These are phyloP conservation scores for Beauveria rudraprayagi DNA, from an alignment of 2,329 filamentous ascomycete genomes.

Conservation along the genomic window DNA sequence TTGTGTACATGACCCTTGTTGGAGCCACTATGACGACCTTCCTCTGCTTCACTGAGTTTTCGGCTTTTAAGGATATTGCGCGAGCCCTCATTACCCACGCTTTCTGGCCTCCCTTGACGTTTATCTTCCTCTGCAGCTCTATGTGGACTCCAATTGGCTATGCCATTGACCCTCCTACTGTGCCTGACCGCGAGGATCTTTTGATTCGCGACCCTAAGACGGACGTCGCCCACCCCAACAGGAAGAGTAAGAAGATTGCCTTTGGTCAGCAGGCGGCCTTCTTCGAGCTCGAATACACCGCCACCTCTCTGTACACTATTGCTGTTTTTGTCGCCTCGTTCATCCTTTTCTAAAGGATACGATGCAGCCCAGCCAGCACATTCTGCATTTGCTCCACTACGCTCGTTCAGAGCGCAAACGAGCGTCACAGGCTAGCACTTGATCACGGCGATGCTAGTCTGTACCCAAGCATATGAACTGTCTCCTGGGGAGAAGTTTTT, in stretches of 20 bases:
- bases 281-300: constrained; percentile 48
- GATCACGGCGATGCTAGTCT: neutral
- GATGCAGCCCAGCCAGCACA: no score
- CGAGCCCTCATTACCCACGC: constrained; percentile 50
- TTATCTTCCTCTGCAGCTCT: constrained; percentile 45
- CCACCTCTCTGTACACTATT: constrained; percentile 41
- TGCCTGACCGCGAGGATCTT: constrained; percentile 50
- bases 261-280: constrained; percentile 45
- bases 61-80: constrained; percentile 32
- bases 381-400: neutral
- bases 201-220: constrained; percentile 47
- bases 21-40: constrained; percentile 42
- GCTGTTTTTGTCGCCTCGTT: constrained; percentile 40
- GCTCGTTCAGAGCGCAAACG: neutral
- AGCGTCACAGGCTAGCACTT: neutral
- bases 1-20: constrained; percentile 45
- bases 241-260: constrained; percentile 44
- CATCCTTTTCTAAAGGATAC: constrained; percentile 14
- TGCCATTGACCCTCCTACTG: constrained; percentile 49
- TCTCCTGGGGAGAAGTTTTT: neutral
- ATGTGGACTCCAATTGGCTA: constrained; percentile 54
- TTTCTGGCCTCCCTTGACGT: constrained; percentile 54
- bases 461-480: neutral
- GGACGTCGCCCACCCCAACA: constrained; percentile 43
- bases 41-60: constrained; percentile 37